phyloP scores from a whole-genome alignment of 495 filamentous ascomycete genomes.

The Aspergillus nanangensis region DNA sequence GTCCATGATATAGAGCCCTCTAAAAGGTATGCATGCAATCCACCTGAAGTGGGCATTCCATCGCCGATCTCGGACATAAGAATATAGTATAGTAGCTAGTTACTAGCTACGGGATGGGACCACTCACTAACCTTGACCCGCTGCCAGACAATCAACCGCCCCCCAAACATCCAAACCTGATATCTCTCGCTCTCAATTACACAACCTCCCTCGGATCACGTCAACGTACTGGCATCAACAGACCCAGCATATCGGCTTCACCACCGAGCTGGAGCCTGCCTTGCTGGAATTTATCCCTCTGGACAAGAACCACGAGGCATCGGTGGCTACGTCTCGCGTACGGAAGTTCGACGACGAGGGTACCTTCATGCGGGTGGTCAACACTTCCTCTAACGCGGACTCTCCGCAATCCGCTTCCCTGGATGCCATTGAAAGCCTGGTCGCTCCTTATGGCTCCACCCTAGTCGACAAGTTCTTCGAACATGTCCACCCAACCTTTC shows the following conservation, averaged over 20 bases:
- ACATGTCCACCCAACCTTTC: constrained; percentile 84
- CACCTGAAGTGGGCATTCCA: constrained; percentile 3
- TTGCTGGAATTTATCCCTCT: constrained; percentile 43
- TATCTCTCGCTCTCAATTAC: constrained; percentile 18
- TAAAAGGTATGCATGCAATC: constrained; percentile 35
- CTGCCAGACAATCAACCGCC: constrained; percentile 21
- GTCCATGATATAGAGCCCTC: constrained; percentile 30
- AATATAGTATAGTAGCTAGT: constrained; percentile 11
- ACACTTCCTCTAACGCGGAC: constrained; percentile 30
- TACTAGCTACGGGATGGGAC: not conserved
- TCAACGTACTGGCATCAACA: constrained; percentile 40
- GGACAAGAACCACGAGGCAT: constrained; percentile 37
- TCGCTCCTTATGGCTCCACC: constrained; percentile 74
- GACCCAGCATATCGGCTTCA: constrained; percentile 49
- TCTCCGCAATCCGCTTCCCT: constrained; percentile 53
- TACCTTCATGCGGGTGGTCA: constrained; percentile 68
- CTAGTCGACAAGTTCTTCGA: constrained; percentile 85
- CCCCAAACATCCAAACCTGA: constrained; percentile 21
- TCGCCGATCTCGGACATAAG: constrained; percentile 19
- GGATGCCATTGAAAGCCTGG: constrained; percentile 76
- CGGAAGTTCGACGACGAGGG: constrained; percentile 77
- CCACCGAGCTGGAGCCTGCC: constrained; percentile 48
- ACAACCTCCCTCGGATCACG: constrained; percentile 26
- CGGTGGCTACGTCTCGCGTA: constrained; percentile 43
- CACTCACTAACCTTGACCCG: constrained; percentile 14